A percentile compares a stretch with the other conserved stretches of the same genome.
These are phyloP conservation scores for Acacia acuminata DNA, from an alignment of 306 rosid species.

Conservation along the genomic window DNA sequence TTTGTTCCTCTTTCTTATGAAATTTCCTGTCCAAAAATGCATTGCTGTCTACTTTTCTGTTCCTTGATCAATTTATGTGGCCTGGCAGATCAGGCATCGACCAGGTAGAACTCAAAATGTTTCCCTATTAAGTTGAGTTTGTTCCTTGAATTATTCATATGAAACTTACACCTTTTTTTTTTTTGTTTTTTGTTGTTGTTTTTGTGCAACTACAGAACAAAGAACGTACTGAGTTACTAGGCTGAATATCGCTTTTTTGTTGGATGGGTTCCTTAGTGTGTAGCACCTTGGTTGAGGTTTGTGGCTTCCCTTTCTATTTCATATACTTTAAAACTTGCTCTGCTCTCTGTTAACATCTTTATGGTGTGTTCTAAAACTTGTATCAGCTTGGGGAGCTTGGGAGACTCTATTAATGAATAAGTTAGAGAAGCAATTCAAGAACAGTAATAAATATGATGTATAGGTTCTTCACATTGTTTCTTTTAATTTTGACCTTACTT, in stretches of 20 bases:
- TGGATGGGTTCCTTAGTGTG: conserved; percentile 88
- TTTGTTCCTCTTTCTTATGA: too few species aligned
- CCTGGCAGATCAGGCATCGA: too few species aligned
- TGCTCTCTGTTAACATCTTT: neutral
- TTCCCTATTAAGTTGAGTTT: too few species aligned
- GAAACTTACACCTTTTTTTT: too few species aligned
- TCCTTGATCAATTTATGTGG: too few species aligned
- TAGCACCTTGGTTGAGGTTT: conserved; percentile 78
- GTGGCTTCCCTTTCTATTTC: conserved; percentile 17
- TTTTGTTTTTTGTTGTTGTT: too few species aligned
- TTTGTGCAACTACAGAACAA: conserved; percentile 55
- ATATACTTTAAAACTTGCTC: neutral
- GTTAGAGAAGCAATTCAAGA: too few species aligned
- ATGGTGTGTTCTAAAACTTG: conserved; percentile 23
- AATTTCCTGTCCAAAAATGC: too few species aligned
- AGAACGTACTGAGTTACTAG: conserved; percentile 37
- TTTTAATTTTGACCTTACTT: neutral
- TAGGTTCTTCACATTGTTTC: conserved; percentile 1
- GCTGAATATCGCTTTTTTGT: conserved; percentile 79
- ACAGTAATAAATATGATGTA: conserved; percentile 45
- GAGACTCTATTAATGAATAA: conserved; percentile 66
- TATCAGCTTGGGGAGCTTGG: conserved; percentile 54
- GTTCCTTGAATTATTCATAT: too few species aligned
- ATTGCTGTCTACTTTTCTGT: too few species aligned
- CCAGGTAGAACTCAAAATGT: too few species aligned